These are phyloP conservation scores for Talaromyces sp. DNA, from an alignment of 2,329 filamentous ascomycete species.

Conservation along the genomic window DNA sequence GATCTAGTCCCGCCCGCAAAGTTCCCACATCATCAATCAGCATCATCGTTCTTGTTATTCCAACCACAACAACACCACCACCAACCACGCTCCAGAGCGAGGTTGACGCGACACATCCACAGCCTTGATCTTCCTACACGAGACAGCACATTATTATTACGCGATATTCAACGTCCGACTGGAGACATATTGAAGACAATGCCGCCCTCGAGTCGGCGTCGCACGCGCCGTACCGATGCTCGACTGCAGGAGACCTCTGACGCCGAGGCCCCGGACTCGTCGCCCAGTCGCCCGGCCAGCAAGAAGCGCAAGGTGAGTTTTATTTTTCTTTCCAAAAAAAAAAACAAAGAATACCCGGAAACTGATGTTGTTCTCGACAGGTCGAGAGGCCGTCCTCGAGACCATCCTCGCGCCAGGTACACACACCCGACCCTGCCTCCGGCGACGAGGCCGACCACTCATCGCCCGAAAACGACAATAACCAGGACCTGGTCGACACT, in stretches of 20 bases:
- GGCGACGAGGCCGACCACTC: constrained; percentile 39
- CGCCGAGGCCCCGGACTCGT: constrained; percentile 44
- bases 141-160: neutral
- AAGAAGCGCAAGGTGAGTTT: constrained; percentile 46
- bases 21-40: neutral
- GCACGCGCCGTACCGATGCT: constrained; percentile 43
- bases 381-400: constrained; percentile 22
- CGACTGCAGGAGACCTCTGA: constrained; percentile 43
- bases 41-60: neutral
- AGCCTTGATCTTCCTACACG: neutral
- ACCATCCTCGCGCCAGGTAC: constrained; percentile 25
- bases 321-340: no score
- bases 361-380: constrained; percentile 14
- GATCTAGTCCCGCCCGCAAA: neutral
- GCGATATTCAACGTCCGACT: neutral
- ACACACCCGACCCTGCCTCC: constrained; percentile 31
- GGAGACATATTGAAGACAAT: constrained; percentile 20
- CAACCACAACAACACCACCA: neutral
- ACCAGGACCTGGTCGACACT: constrained; percentile 43
- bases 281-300: constrained; percentile 41
- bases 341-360: no score
- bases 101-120: neutral
- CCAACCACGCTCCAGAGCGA: neutral
- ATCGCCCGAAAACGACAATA: constrained; percentile 37
- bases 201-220: constrained; percentile 41